Conservation (phyloP, 1,284 basidiomycete genomes). For the Papiliotrema nemorosa region DNA sequence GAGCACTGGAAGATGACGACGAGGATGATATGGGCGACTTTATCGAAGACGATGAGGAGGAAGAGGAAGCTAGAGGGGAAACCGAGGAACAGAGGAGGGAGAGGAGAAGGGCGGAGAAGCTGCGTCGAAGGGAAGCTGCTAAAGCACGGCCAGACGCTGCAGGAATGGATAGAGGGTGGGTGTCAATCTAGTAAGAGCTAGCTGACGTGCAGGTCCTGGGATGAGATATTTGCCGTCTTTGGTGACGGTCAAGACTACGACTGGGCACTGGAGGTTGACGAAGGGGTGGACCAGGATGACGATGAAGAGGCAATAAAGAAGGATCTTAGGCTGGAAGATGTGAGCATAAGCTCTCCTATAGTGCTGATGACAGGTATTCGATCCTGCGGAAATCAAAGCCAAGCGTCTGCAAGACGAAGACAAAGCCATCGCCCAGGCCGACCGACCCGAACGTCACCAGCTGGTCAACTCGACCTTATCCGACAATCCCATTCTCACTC, state of each 20-base stretch:
- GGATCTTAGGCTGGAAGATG: constrained; percentile 85
- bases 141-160: constrained; percentile 68
- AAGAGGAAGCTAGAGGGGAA: constrained; percentile 57
- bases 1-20: constrained; percentile 48
- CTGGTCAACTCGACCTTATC: constrained; percentile 82
- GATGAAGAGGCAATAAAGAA: constrained; percentile 60
- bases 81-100: constrained; percentile 69
- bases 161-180: constrained; percentile 83
- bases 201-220: constrained; percentile 70
- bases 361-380: constrained; percentile 70
- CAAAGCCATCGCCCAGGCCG: constrained; percentile 82
- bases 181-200: constrained; percentile 14
- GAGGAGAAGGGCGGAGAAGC: constrained; percentile 66
- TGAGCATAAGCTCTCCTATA: constrained; percentile 50
- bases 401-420: constrained; percentile 92
- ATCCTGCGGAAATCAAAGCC: constrained; percentile 92
- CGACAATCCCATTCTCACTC: constrained; percentile 60
- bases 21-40: constrained; percentile 69
- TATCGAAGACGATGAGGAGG: constrained; percentile 78
- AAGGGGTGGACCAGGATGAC: constrained; percentile 61
- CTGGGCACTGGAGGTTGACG: constrained; percentile 80
- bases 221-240: constrained; percentile 94
- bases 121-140: constrained; percentile 63
- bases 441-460: constrained; percentile 96
- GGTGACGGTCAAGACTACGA: constrained; percentile 96